Evolutionary conservation across 2,329 filamentous ascomycete species (phyloP).

Genomic region (Cadophora sp.): DNA sequence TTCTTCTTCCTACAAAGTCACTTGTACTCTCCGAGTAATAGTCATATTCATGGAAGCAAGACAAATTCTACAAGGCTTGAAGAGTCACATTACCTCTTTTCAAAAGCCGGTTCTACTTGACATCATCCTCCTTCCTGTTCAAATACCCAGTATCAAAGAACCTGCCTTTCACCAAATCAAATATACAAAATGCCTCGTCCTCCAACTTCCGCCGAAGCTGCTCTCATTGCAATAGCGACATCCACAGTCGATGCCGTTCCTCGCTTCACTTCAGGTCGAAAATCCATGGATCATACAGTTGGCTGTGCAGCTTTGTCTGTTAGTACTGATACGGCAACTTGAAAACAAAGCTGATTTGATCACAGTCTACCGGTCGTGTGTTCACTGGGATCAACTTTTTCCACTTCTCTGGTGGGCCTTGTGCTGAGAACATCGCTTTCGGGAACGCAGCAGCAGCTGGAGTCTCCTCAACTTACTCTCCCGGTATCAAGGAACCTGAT

Average conservation of each 20-base stretch:
- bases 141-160: background rate
- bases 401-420: constrained; percentile 33
- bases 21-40: too few relatives aligned
- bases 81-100: too few relatives aligned
- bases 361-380: constrained; percentile 24
- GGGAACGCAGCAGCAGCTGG: constrained; percentile 33
- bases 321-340: background rate
- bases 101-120: background rate
- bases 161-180: background rate
- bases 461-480: constrained; percentile 21
- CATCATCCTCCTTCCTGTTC: background rate
- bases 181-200: constrained; percentile 14
- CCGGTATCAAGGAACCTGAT: constrained; percentile 13
- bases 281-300: constrained; percentile 31
- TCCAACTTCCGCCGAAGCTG: constrained; percentile 21
- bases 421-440: constrained; percentile 31
- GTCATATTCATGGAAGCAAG: too few relatives aligned
- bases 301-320: constrained; percentile 27
- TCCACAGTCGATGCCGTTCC: constrained; percentile 28
- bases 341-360: background rate
- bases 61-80: too few relatives aligned
- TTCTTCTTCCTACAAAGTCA: too few relatives aligned
- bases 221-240: constrained; percentile 29
- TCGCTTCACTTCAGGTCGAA: constrained; percentile 7
- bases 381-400: constrained; percentile 36